A percentile compares a stretch with the other conserved stretches of the same genome.
Evolutionary conservation across 2,329 filamentous ascomycete genomes (phyloP).

Genomic region (Huntiella moniliformis): DNA sequence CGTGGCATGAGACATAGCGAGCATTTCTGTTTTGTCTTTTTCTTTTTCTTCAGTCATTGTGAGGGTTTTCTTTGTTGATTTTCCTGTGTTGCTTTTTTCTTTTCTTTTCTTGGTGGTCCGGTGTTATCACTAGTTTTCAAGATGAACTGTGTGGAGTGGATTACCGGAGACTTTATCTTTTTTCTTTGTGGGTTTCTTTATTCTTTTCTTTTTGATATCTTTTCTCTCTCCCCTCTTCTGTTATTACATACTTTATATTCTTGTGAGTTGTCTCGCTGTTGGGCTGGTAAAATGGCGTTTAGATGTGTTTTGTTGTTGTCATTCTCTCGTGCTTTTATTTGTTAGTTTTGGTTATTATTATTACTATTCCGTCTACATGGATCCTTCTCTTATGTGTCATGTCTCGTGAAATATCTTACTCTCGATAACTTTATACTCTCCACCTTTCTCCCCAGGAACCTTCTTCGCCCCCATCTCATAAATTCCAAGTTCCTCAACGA

Average conservation of each 20-base stretch:
- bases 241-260: constrained; percentile 11
- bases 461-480: constrained; percentile 78
- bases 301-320: neutral
- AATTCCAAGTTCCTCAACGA: constrained; percentile 35
- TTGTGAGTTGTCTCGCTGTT: neutral
- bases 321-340: neutral
- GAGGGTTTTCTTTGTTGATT: neutral
- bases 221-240: constrained; percentile 11
- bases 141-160: neutral
- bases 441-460: constrained; percentile 32
- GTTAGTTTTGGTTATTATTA: neutral
- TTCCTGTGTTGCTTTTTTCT: constrained; percentile 7
- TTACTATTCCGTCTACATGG: neutral
- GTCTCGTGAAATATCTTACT: neutral
- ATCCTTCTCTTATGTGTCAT: neutral
- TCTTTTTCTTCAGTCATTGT: constrained; percentile 1
- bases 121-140: neutral
- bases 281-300: neutral
- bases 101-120: constrained; percentile 1
- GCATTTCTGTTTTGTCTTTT: constrained; percentile 8
- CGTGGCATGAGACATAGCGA: constrained; percentile 4
- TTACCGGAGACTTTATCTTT: neutral
- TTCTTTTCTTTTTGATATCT: constrained; percentile 1
- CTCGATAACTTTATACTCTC: constrained; percentile 21
- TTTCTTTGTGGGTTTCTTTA: neutral